Percentiles rank a stretch among this genome's conserved stretches.
phyloP scores from a whole-genome alignment of 2,329 filamentous ascomycete species.

The Alternaria arbusti region DNA sequence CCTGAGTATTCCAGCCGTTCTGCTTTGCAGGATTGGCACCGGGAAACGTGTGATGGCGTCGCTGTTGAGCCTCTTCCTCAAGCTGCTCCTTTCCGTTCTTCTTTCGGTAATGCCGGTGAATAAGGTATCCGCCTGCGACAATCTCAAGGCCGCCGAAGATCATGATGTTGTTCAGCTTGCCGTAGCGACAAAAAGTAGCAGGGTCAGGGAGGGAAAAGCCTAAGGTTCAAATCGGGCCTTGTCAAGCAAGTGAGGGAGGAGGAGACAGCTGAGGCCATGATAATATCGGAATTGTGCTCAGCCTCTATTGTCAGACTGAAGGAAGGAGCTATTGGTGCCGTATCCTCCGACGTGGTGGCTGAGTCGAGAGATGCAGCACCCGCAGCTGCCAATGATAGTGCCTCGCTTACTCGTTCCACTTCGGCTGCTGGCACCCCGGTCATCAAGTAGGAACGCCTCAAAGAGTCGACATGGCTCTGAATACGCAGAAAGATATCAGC shows the following conservation, averaged over 20 bases:
- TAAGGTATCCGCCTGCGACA: conserved; percentile 43
- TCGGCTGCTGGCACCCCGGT: background rate
- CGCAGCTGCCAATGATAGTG: conserved; percentile 9
- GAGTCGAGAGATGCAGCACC: conserved; percentile 21
- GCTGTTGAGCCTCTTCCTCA: conserved; percentile 31
- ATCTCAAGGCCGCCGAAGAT: conserved; percentile 49
- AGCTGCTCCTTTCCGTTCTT: conserved; percentile 41
- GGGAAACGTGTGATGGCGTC: conserved; percentile 39
- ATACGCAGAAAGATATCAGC: background rate
- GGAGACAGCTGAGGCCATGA: conserved; percentile 27
- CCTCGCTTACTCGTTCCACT: conserved; percentile 9
- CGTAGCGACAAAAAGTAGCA: background rate
- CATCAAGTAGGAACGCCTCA: background rate
- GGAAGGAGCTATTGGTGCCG: conserved; percentile 28
- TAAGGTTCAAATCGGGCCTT: background rate
- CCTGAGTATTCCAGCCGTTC: conserved; percentile 15
- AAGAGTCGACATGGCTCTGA: background rate
- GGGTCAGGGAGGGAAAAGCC: background rate
- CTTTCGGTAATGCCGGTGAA: conserved; percentile 45
- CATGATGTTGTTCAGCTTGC: conserved; percentile 34
- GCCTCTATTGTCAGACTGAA: conserved; percentile 29
- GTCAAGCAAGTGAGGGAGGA: background rate
- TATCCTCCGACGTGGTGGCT: conserved; percentile 29
- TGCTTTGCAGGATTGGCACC: conserved; percentile 29
- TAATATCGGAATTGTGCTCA: conserved; percentile 21